phyloP scores from a whole-genome alignment of 306 rosid species.

The Quercus suber region DNA sequence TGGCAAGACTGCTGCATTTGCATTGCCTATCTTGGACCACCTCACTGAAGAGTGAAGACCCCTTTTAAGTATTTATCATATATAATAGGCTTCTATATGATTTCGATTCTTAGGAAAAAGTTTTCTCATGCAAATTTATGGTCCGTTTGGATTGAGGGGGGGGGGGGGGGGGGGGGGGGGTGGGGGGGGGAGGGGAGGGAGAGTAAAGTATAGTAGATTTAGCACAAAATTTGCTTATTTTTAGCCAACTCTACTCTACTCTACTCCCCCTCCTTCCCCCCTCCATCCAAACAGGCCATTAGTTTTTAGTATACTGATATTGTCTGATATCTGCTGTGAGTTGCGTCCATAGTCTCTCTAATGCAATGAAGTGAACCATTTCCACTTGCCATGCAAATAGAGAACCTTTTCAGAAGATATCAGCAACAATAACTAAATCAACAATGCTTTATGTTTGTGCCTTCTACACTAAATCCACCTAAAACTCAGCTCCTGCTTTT shows the following conservation, averaged over 20 bases:
- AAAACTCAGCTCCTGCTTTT: neutral
- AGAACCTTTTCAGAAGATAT: neutral
- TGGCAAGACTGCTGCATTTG: too few relatives aligned
- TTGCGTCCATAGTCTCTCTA: neutral
- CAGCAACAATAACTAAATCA: too few relatives aligned
- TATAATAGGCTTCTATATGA: neutral
- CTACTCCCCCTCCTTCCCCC: too few relatives aligned
- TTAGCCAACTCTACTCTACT: too few relatives aligned
- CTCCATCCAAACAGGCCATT: too few relatives aligned
- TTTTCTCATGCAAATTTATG: neutral
- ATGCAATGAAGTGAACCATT: neutral
- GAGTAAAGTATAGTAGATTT: too few relatives aligned
- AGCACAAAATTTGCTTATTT: too few relatives aligned
- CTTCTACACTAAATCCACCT: neutral
- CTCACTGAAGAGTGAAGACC: too few relatives aligned
- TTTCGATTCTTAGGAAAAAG: neutral
- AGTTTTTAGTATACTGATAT: neutral
- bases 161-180: too few relatives aligned
- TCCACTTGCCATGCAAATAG: neutral
- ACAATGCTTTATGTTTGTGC: neutral
- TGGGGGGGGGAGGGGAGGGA: too few relatives aligned
- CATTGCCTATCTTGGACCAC: too few relatives aligned
- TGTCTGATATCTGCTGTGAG: neutral
- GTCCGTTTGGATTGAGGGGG: too few relatives aligned
- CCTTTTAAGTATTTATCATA: neutral